phyloP scores from a whole-genome alignment of 306 rosid genomes.

The Sophora flavescens region DNA sequence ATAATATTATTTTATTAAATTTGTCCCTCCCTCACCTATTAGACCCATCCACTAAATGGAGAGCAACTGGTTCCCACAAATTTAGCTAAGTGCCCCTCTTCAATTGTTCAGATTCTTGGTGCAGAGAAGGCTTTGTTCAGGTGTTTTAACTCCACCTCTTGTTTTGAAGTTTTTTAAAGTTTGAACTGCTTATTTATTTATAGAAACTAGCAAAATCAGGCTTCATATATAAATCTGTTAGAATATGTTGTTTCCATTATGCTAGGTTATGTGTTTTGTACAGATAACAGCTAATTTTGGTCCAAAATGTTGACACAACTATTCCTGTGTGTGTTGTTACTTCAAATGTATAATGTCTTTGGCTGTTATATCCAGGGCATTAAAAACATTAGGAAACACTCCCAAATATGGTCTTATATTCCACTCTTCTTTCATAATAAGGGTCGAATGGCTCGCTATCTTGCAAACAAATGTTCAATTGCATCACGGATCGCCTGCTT shows the following conservation, averaged over 20 bases:
- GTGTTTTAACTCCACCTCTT: slow-evolving; percentile 49
- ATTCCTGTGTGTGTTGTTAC: not conserved
- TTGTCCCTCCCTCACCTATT: too few species aligned
- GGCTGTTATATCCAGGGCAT: slow-evolving; percentile 76
- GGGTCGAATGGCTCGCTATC: slow-evolving; percentile 90
- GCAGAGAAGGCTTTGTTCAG: slow-evolving; percentile 99
- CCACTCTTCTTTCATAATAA: slow-evolving; percentile 97
- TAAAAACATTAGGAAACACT: slow-evolving; percentile 97
- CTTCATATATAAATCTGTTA: slow-evolving; percentile 13
- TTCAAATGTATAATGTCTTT: not conserved
- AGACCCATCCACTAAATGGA: too few species aligned
- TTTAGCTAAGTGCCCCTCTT: slow-evolving; percentile 97
- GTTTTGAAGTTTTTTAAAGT: not conserved
- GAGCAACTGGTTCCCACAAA: slow-evolving; percentile 96
- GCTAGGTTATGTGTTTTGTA: slow-evolving; percentile 6
- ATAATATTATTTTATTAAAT: too few species aligned
- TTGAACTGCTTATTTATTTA: slow-evolving; percentile 13
- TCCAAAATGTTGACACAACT: not conserved
- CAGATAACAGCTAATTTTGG: not conserved
- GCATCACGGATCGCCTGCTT: slow-evolving; percentile 90
- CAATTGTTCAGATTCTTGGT: slow-evolving; percentile 97
- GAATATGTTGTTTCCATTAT: not conserved
- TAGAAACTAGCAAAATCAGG: not conserved
- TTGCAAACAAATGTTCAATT: slow-evolving; percentile 88
- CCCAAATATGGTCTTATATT: slow-evolving; percentile 94